Evolutionary conservation across 1,284 basidiomycete species (phyloP).

Genomic region (Chalciporus piperatoides): DNA sequence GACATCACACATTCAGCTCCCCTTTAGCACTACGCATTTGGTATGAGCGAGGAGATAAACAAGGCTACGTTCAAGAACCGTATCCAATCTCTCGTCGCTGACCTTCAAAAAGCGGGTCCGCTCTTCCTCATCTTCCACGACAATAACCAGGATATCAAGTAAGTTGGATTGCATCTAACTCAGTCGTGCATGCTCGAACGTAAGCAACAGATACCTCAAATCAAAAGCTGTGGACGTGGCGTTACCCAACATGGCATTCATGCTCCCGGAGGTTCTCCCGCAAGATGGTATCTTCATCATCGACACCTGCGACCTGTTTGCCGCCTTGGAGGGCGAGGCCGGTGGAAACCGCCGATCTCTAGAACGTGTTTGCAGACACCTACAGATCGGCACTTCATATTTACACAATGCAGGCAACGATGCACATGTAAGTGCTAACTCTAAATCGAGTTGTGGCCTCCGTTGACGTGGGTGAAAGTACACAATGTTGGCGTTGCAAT

Average conservation of each 20-base stretch:
- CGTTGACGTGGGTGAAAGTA: constrained; percentile 42
- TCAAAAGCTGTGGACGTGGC: constrained; percentile 47
- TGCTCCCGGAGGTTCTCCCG: constrained; percentile 53
- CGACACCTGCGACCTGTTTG: constrained; percentile 72
- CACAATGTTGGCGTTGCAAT: constrained; percentile 57
- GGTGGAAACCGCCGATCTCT: constrained; percentile 51
- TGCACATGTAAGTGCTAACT: constrained; percentile 55
- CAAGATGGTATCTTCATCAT: constrained; percentile 57
- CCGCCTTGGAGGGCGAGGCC: constrained; percentile 60
- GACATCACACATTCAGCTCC: neutral
- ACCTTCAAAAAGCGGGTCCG: constrained; percentile 47
- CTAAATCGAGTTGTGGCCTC: neutral
- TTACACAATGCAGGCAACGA: constrained; percentile 87
- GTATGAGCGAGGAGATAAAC: constrained; percentile 52
- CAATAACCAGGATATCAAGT: constrained; percentile 69
- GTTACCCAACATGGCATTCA: constrained; percentile 48
- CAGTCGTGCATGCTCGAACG: neutral
- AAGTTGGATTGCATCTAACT: constrained; percentile 17
- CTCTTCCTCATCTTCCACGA: constrained; percentile 83
- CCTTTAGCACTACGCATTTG: constrained; percentile 61
- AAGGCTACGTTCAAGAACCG: constrained; percentile 49
- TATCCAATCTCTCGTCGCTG: constrained; percentile 48
- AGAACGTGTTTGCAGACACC: constrained; percentile 54
- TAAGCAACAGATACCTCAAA: constrained; percentile 47
- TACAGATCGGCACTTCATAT: constrained; percentile 52